These are phyloP conservation scores for Lepidopterella palustris DNA, from an alignment of 495 filamentous ascomycete genomes.

Conservation along the genomic window DNA sequence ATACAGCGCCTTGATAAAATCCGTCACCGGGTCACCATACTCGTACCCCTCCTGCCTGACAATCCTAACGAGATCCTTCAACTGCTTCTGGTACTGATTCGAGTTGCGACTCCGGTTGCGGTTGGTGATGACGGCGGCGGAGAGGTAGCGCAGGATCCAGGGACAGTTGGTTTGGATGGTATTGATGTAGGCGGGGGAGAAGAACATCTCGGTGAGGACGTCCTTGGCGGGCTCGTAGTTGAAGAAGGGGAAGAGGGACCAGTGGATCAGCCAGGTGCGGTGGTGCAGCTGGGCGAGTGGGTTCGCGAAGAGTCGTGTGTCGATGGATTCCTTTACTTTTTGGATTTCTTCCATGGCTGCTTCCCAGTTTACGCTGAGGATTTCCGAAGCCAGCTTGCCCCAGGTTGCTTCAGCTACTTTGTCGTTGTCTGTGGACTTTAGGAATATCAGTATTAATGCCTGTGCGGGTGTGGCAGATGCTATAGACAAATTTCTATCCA, in stretches of 20 bases:
- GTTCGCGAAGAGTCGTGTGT: conserved; percentile 85
- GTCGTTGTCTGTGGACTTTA: conserved; percentile 84
- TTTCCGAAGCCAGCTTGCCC: conserved; percentile 93
- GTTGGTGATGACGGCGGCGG: conserved; percentile 93
- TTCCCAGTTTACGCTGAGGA: conserved; percentile 90
- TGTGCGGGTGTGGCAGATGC: too few relatives aligned
- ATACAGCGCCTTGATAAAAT: conserved; percentile 92
- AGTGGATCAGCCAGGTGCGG: conserved; percentile 96
- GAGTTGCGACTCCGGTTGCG: conserved; percentile 74
- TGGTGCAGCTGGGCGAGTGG: conserved; percentile 88
- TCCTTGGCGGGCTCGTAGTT: conserved; percentile 91
- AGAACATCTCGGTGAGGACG: conserved; percentile 87
- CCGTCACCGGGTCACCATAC: conserved; percentile 91
- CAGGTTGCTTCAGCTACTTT: conserved; percentile 90
- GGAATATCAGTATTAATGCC: too few relatives aligned
- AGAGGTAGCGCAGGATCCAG: conserved; percentile 92
- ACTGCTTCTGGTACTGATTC: conserved; percentile 89
- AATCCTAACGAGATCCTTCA: conserved; percentile 92
- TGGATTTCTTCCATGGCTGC: conserved; percentile 89
- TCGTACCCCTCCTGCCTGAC: conserved; percentile 96
- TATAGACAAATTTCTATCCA: background rate
- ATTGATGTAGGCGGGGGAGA: conserved; percentile 94
- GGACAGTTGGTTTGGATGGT: conserved; percentile 97
- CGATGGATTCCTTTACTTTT: conserved; percentile 89
- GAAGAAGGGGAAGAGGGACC: conserved; percentile 98